These are phyloP conservation scores for Xylaria intraflava DNA, from an alignment of 495 filamentous ascomycete genomes.

Conservation along the genomic window DNA sequence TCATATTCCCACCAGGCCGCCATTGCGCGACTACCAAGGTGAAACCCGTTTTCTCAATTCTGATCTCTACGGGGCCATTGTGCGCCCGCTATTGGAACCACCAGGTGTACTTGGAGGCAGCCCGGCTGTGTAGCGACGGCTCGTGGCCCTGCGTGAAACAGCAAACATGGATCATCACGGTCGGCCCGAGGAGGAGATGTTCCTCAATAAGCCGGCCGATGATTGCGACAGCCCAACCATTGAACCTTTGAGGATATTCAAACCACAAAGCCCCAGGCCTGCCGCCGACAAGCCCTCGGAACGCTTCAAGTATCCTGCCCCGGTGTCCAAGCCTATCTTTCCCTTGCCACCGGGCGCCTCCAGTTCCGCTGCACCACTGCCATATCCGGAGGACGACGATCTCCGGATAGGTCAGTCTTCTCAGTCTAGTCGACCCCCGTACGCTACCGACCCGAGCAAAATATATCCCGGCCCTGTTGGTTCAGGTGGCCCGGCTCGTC, in stretches of 20 bases:
- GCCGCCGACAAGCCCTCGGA: conserved; percentile 33
- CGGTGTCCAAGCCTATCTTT: conserved; percentile 43
- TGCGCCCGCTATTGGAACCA: neutral
- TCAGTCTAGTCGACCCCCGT: conserved; percentile 38
- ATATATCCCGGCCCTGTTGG: conserved; percentile 30
- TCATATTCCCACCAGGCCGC: neutral
- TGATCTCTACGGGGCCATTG: neutral
- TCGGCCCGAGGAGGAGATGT: conserved; percentile 72
- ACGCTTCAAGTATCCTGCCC: conserved; percentile 45
- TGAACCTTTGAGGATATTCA: conserved; percentile 80
- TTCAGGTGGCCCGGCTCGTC: conserved; percentile 26
- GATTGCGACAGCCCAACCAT: conserved; percentile 65
- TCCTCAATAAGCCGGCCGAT: conserved; percentile 53
- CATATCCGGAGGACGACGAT: conserved; percentile 70
- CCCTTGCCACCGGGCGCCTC: conserved; percentile 57
- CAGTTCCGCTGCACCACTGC: conserved; percentile 58
- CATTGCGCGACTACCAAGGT: neutral
- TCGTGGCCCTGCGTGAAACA: conserved; percentile 15
- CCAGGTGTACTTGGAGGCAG: neutral
- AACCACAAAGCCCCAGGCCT: conserved; percentile 52
- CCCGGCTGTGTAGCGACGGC: neutral
- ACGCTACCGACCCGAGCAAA: conserved; percentile 36
- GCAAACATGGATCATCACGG: conserved; percentile 43
- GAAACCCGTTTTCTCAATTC: neutral
- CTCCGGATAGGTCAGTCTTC: conserved; percentile 32